These are phyloP conservation scores for Hyaloperonospora brassicae DNA, from an alignment of 352 stramenopile genomes.

Conservation along the genomic window DNA sequence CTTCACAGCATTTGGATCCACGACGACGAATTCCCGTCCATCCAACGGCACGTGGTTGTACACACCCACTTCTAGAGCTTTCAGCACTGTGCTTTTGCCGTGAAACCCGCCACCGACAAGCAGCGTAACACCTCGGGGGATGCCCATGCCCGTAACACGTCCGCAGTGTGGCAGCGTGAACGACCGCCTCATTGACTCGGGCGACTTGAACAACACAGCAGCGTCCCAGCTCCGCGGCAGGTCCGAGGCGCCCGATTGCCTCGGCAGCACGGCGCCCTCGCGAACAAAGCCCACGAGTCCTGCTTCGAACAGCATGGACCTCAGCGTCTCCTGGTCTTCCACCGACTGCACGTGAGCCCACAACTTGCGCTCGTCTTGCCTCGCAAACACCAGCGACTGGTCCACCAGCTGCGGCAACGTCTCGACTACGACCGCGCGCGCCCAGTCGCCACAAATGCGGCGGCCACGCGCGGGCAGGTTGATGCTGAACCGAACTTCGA, in stretches of 20 bases:
- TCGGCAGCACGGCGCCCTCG: slow-evolving; percentile 89
- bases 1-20: slow-evolving; percentile 85
- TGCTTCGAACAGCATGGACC: slow-evolving; percentile 64
- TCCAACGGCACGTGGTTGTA: slow-evolving; percentile 95
- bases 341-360: slow-evolving; percentile 86
- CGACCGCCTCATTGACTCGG: slow-evolving; percentile 55
- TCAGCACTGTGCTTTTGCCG: slow-evolving; percentile 94
- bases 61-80: slow-evolving; percentile 89
- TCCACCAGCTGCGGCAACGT: slow-evolving; percentile 84
- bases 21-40: slow-evolving; percentile 92
- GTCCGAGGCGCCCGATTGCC: slow-evolving; percentile 68
- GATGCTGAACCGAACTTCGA: slow-evolving; percentile 92
- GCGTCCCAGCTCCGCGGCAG: slow-evolving; percentile 32
- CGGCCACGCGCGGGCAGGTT: slow-evolving; percentile 91
- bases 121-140: slow-evolving; percentile 90
- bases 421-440: slow-evolving; percentile 87
- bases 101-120: slow-evolving; percentile 97
- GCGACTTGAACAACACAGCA: slow-evolving; percentile 82
- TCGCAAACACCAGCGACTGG: slow-evolving; percentile 66
- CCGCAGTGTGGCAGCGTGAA: slow-evolving; percentile 87
- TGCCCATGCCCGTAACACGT: slow-evolving; percentile 88
- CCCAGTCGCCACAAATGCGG: slow-evolving; percentile 90
- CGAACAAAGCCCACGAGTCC: slow-evolving; percentile 90
- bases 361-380: slow-evolving; percentile 57
- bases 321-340: slow-evolving; percentile 90